Evolutionary conservation across 2,329 filamentous ascomycete genomes (phyloP), one percentile per base, ranked within the genome.

Genomic region (Kalmusia sp.): DNA sequence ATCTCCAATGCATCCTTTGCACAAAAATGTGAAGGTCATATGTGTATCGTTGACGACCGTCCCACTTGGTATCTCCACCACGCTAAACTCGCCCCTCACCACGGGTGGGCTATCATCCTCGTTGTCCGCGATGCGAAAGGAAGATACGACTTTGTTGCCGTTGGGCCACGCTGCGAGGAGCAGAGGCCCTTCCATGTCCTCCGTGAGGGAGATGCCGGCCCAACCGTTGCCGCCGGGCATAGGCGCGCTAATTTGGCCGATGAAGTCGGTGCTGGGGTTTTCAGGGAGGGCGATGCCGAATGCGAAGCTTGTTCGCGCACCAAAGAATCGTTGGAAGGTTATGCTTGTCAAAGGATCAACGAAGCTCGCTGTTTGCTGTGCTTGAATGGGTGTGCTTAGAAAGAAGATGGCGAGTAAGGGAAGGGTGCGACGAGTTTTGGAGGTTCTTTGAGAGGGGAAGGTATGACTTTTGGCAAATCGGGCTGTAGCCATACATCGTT

Each of bases 271-370:
- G 17, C 46, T 14, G 3, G 57, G 51, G 44, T 45, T 54, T 31
- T 57, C 24, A 15, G 59, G 62, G n/a, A 65, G 43, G n/a, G 62
- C 58, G n/a, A 65, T 51, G 22, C 55, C 56, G 31, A 65, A 64
- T 19, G 47, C 49, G 27, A 63, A 63, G 14, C 37, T 25, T 17
- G 59, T 58, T 15, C 46, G 49, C 4, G 59, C 57, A 14, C 57
- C 57, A 51, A 62, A 60, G 43, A 62, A 62, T 5, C 57, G 54
- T 49, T 61, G 50, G 43, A 61, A 55, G n/a, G 25, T 28, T 12
- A 62, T 55, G 9, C 51, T 51, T 5, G 59, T 61, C 6, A 44
- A 22, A 27, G 54, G 59, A 40, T 61, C 57, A 12, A 49, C 37
- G 47, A 61, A 62, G 5, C 57, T 37, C 19, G 34, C 24, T 12